Evolutionary conservation across 768 basidiomycete genomes (phyloP).

Genomic region (Russula olivacea): DNA sequence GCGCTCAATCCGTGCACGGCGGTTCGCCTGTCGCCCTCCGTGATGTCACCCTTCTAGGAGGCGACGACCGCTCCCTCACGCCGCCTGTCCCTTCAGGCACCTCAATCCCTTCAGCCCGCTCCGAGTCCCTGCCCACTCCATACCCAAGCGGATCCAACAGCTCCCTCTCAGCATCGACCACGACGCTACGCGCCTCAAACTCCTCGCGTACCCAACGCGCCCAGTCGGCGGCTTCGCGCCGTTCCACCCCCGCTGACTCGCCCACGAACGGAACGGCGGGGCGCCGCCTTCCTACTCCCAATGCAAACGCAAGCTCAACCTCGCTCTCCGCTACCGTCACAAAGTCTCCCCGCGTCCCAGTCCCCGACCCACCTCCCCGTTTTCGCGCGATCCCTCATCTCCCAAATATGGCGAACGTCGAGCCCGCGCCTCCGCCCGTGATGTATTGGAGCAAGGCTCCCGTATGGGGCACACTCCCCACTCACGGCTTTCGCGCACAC

Average conservation of each 20-base stretch:
- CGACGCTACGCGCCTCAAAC: slow-evolving; percentile 7
- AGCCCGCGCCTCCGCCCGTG: slow-evolving; percentile 58
- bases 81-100: slow-evolving; percentile 14
- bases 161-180: slow-evolving; percentile 12
- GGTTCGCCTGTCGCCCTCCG: slow-evolving; percentile 10
- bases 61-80: slow-evolving; percentile 18
- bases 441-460: slow-evolving; percentile 88
- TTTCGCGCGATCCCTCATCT: slow-evolving; percentile 50
- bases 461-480: slow-evolving; percentile 64
- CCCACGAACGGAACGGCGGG: slow-evolving; percentile 6
- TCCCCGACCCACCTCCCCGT: slow-evolving; percentile 31
- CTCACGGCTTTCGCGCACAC: slow-evolving; percentile 70
- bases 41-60: not conserved
- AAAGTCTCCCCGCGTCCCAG: slow-evolving; percentile 10
- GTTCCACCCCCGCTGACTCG: slow-evolving; percentile 15
- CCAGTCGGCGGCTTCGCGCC: not conserved
- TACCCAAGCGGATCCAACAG: slow-evolving; percentile 11
- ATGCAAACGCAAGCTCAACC: slow-evolving; percentile 18
- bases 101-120: not conserved
- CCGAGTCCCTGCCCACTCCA: not conserved
- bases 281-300: slow-evolving; percentile 18
- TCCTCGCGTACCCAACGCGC: slow-evolving; percentile 14
- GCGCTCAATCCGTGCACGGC: not conserved
- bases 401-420: slow-evolving; percentile 54
- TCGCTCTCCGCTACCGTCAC: slow-evolving; percentile 18